Evolutionary conservation across 2,329 filamentous ascomycete species (phyloP), one percentile per base, ranked within the genome.

Genomic region (Akanthomyces dipterigenus): DNA sequence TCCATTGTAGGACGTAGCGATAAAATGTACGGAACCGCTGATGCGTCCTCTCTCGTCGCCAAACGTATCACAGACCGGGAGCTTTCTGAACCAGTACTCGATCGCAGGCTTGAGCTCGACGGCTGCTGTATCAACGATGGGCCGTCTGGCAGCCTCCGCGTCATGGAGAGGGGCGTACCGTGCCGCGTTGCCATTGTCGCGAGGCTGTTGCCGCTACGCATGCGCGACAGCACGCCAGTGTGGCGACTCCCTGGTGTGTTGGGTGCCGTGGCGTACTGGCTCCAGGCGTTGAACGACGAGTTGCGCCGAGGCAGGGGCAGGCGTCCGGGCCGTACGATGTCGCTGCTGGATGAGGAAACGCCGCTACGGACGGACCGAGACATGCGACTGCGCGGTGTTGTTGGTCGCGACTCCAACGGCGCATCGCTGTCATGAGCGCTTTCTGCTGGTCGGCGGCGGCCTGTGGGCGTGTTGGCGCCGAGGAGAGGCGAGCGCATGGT

Each of bases 401-500:
- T 77, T 1, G 76, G 75, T 38, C 71, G 74, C 0, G 77, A 77
- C 28, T 74, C 72, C 24, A 71, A 67, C 2, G 79, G 78, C 7
- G 76, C 78, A 40, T 81, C 77, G 65, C 78, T 75, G 63, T 80
- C 79, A 34, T 77, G 75, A 64, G 78, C 75, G 65, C 73, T 79
- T 31, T 77, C 77, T 3, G 70, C 24, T 14, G 54, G n/a, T 69
- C 0, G 69, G 66, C 1, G 66, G 62, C 42, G 26, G 20, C 16
- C 55, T 4, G 22, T 31, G 46, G 48, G 36, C 18, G 36, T 38
- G n/a, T 16, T 36, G 28, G 66, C 66, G 2, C 68, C 67, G 0
- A 82, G 76, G 62, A 88, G 79, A 3, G 91, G 76, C 0, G 83
- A 80, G 31, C 78, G 82, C 89, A 98, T 96, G 20, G 81, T 83